These are phyloP conservation scores for Ambispora gerdemannii DNA, from an alignment of 192 early-diverging fungal species.

Conservation along the genomic window DNA sequence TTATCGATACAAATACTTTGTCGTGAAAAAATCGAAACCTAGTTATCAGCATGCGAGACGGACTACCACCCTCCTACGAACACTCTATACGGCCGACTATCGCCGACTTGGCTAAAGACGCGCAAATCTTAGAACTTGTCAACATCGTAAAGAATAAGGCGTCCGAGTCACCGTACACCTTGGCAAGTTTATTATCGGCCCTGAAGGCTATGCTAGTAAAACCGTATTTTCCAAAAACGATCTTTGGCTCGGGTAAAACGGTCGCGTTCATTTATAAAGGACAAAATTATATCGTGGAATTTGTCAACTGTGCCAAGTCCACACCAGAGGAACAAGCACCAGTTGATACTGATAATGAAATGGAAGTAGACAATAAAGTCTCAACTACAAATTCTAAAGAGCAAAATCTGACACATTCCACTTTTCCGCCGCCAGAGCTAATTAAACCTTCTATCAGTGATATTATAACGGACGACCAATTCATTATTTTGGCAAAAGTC, in stretches of 20 bases:
- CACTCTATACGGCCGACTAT: constrained; percentile 24
- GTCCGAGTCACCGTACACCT: constrained; percentile 8
- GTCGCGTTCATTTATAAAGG: constrained; percentile 18
- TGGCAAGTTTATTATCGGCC: constrained; percentile 14
- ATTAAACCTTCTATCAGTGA: constrained; percentile 27
- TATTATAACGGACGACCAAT: constrained; percentile 19
- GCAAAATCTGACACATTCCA: not conserved
- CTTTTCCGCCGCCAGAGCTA: constrained; percentile 6
- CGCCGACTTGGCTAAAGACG: constrained; percentile 22
- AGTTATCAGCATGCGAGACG: constrained; percentile 19
- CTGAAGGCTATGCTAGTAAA: constrained; percentile 18
- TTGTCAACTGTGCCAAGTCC: not conserved
- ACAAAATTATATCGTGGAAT: constrained; percentile 21
- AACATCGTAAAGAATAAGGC: constrained; percentile 24
- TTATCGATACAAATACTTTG: no score
- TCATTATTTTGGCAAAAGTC: constrained; percentile 7
- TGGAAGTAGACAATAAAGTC: constrained; percentile 16
- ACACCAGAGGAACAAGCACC: not conserved
- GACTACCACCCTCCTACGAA: not conserved
- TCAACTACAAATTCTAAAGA: not conserved
- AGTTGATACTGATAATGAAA: not conserved
- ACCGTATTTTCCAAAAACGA: constrained; percentile 24
- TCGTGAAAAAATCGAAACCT: no score
- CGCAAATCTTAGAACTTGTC: constrained; percentile 19
- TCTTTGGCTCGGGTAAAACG: constrained; percentile 24